Conservation (phyloP, 208 protist species). For the Acanthamoeba triangularis region DNA sequence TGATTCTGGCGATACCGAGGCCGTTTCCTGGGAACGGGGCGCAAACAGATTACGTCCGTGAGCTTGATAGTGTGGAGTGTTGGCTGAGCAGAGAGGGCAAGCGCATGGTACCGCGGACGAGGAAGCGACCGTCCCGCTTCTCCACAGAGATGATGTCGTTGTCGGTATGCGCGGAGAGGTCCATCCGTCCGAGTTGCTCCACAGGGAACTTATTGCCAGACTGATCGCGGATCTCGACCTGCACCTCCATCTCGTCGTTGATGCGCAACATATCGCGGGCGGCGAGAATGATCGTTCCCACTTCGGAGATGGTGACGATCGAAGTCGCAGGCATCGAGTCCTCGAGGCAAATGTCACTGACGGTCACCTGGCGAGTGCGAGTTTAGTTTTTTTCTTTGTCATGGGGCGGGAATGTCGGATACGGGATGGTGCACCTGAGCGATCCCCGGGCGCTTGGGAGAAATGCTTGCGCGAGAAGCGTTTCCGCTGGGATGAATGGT, state of each 20-base stretch:
- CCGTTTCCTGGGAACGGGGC: background rate
- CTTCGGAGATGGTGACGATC: constrained; percentile 53
- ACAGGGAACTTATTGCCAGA: constrained; percentile 30
- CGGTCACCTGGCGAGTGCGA: background rate
- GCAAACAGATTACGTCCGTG: background rate
- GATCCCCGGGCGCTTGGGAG: constrained; percentile 39
- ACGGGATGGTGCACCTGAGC: background rate
- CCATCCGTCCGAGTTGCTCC: background rate
- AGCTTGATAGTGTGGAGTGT: background rate
- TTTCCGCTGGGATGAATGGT: constrained; percentile 3
- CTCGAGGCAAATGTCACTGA: constrained; percentile 63
- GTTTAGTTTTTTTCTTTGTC: background rate
- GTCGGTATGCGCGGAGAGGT: background rate
- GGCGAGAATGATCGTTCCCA: constrained; percentile 54
- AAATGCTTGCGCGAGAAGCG: background rate
- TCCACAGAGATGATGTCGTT: constrained; percentile 71
- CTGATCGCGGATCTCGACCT: constrained; percentile 65
- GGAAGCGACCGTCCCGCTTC: constrained; percentile 2
- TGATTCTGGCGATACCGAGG: constrained; percentile 62
- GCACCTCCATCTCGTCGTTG: constrained; percentile 47
- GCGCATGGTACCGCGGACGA: background rate
- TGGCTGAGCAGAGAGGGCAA: background rate
- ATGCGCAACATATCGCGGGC: constrained; percentile 45
- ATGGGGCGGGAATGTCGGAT: background rate
- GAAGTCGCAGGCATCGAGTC: constrained; percentile 5